Evolutionary conservation across 768 basidiomycete species (phyloP).

Genomic region (Exsudoporus frostii): DNA sequence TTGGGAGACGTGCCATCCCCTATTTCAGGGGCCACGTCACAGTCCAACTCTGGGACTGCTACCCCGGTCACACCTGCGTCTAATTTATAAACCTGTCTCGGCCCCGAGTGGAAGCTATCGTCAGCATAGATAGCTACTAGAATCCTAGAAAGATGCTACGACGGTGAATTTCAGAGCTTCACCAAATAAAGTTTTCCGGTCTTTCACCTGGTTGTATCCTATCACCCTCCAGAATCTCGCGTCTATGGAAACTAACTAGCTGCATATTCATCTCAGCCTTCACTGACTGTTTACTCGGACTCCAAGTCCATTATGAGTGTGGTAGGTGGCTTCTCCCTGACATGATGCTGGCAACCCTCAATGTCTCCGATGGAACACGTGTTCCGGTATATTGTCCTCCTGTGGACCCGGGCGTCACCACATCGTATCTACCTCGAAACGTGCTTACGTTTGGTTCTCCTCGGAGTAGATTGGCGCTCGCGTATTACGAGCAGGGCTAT

Average conservation of each 20-base stretch:
- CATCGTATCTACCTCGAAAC: neutral
- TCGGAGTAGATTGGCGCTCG: neutral
- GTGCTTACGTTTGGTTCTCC: neutral
- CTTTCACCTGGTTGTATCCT: neutral
- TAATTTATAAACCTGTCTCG: constrained; percentile 1
- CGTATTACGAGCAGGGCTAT: neutral
- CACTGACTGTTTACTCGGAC: neutral
- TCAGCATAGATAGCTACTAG: constrained; percentile 4
- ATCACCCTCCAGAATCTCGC: neutral
- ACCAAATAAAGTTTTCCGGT: neutral
- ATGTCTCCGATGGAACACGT: neutral
- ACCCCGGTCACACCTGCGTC: constrained; percentile 36
- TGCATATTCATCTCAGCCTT: neutral
- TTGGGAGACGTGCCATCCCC: constrained; percentile 47
- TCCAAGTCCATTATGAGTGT: neutral
- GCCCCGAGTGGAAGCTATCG: neutral
- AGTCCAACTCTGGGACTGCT: constrained; percentile 44
- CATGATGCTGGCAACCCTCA: neutral
- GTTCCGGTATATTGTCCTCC: neutral
- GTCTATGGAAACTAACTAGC: neutral
- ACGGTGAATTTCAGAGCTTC: neutral
- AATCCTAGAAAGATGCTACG: neutral
- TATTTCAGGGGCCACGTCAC: constrained; percentile 27
- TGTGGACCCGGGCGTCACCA: neutral
- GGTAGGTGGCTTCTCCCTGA: neutral